A percentile compares a stretch with the other conserved stretches of the same genome.
phyloP scores from a whole-genome alignment of 306 rosid genomes.

The Prunus campanulata region DNA sequence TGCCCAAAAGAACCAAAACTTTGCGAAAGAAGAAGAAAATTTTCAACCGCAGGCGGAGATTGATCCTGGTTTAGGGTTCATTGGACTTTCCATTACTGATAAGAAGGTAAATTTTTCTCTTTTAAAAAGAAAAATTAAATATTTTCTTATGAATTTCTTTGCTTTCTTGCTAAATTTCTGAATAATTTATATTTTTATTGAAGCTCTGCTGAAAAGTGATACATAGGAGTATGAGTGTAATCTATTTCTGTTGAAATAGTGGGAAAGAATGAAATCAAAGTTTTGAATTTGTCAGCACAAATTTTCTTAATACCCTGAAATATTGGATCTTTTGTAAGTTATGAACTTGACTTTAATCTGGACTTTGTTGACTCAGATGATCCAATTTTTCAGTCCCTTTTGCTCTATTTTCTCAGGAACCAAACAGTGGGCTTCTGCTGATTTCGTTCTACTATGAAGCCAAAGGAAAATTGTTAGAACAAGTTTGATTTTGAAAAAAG shows the following conservation, averaged over 20 bases:
- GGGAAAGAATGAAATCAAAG: background rate
- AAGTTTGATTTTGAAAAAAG: background rate
- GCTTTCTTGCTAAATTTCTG: background rate
- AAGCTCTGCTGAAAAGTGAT: background rate
- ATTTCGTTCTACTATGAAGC: conserved; percentile 1
- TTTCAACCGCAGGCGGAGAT: background rate
- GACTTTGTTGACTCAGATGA: background rate
- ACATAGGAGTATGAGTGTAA: background rate
- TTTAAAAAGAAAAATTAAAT: no score
- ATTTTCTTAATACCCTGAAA: background rate
- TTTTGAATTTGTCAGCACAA: background rate
- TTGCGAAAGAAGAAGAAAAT: conserved; percentile 4
- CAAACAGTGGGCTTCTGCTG: background rate
- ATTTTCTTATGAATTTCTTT: background rate
- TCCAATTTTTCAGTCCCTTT: background rate
- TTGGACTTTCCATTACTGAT: background rate
- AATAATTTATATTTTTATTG: background rate
- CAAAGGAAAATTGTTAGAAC: background rate
- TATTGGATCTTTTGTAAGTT: background rate
- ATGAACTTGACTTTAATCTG: conserved; percentile 3
- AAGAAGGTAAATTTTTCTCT: background rate
- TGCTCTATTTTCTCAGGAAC: background rate
- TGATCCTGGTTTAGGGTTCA: background rate
- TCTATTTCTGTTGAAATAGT: background rate
- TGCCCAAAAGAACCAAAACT: background rate